Base-by-base conservation (phyloP, 371 early-diverging fungal genomes). In the Rhizopus stolonifer region DNA sequence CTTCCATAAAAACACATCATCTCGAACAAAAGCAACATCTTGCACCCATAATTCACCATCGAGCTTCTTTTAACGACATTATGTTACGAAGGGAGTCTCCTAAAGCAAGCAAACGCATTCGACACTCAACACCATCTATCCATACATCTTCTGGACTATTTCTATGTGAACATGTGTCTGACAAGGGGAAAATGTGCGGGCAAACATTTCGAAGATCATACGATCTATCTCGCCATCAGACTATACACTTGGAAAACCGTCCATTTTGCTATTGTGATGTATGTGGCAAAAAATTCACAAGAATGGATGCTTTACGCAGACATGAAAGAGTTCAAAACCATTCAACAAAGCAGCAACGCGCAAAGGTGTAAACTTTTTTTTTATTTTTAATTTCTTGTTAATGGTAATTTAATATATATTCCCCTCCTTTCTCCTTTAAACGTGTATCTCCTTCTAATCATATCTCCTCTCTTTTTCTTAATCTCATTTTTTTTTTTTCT, bases 301-400 rank as follows among this genome's bases (percentile, higher is more conserved):
- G 77, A 6, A 72, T 70, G 67, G 77, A 76, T 65, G 77, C 77
- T 2, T 33, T 76, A n/a, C 61, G 77, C 33, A 61, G 77, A 22
- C 77, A 76, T 58, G 77, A 76, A 54, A 52, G 73, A 23, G 70
- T 72, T 5, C 77, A 76, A 42, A 67, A 70, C 2, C 77, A 76
- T 48, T 31, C 43, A 42, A 13, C 42, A 18, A 42, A 21, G 22
- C 42, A 42, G 21, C 40, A 40, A 21, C 42, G 22, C 22, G 22
- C 42, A n/a, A 42, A 42, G 19, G 42, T 42, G 18, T 42, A 42
- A 42, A 14, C n/a, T 36, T 36, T 36, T 14, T 0, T 15, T 11
- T n/a, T 36, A 4, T n/a, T 36, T 36, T 5, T 14, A 36, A 36
- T 14, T 5, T n/a, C 4, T 11, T 36, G n/a, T 36, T 36, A 11